Base-by-base conservation (phyloP, 768 basidiomycete genomes). In the Sarcomyxa edulis region DNA sequence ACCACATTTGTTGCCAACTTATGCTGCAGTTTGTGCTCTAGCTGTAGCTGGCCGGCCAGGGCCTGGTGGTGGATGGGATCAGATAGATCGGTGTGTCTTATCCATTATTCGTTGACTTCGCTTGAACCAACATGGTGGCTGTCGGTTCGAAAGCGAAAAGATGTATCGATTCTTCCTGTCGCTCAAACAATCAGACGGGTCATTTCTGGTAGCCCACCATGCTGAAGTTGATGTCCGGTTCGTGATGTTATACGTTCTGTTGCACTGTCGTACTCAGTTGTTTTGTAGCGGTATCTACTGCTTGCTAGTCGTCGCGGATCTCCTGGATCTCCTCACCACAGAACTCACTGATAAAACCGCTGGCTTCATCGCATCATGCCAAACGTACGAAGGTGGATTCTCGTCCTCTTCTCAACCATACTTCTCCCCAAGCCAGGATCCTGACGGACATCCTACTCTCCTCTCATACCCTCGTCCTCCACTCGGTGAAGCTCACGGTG, bases 361-460 rank as follows among this genome's bases (percentile, higher is more conserved):
- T 1, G 74, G 67, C 6, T 98, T 93, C 65, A 68, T 99, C 37
- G 79, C 81, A 0, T 83, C 84, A 4, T 96, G 91, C 55, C 96
- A 98, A 58, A 98, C 94, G 1, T 98, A 95, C 64, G 96, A 99
- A 60, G 96, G 96, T 23, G 95, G 96, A 0, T 94, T 99, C 54
- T 74, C 89, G 1, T 83, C 80, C 2, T 68, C 88, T 0, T 85
- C 88, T 0, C 78, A 86, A 37, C 80, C 88, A 0, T 83, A 80
- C 43, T 75, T 75, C 46, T 49, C 62, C 11, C 48, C 61, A n/a
- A 45, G 48, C 21, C 40, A 30, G 21, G n/a, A 39, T 3, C 29
- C 44, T 9, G 16, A 42, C 34, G 42, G 21, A 6, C 38, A 43
- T 8, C 44, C 60, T 2, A 32, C 49, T 4, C 54, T 69, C 15